Evolutionary conservation across 371 early-diverging fungal genomes (phyloP).

Genomic region (Apophysomyces ossiformis): DNA sequence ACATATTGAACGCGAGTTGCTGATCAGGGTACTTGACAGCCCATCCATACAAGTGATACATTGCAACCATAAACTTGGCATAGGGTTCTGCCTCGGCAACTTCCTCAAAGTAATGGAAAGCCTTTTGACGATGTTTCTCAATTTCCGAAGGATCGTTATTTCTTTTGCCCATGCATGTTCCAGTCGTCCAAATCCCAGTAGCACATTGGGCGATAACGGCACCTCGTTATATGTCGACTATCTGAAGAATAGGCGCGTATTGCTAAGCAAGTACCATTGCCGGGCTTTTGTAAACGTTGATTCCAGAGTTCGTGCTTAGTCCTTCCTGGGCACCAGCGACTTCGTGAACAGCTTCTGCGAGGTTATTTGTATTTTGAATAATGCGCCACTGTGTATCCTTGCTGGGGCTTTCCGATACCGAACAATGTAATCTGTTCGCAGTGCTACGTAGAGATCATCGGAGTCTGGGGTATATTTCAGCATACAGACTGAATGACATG

Average conservation of each 20-base stretch:
- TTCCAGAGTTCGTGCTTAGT: neutral
- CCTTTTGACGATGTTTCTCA: conserved; percentile 15
- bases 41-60: conserved; percentile 35
- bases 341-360: no score
- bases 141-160: neutral
- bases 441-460: no score
- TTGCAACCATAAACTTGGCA: conserved; percentile 30
- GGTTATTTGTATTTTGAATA: no score
- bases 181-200: conserved; percentile 22
- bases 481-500: no score
- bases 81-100: conserved; percentile 3
- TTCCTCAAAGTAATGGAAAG: conserved; percentile 16
- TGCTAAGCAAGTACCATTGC: neutral
- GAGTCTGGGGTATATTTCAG: no score
- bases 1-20: conserved; percentile 14
- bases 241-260: no score
- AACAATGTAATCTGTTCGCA: no score
- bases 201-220: no score
- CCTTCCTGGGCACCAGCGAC: no score
- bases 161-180: conserved; percentile 17
- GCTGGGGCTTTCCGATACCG: no score
- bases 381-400: no score
- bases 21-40: conserved; percentile 14
- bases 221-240: no score
- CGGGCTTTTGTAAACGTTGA: conserved; percentile 11